Conservation (phyloP, 306 rosid species). For the Quillaja saponaria region DNA sequence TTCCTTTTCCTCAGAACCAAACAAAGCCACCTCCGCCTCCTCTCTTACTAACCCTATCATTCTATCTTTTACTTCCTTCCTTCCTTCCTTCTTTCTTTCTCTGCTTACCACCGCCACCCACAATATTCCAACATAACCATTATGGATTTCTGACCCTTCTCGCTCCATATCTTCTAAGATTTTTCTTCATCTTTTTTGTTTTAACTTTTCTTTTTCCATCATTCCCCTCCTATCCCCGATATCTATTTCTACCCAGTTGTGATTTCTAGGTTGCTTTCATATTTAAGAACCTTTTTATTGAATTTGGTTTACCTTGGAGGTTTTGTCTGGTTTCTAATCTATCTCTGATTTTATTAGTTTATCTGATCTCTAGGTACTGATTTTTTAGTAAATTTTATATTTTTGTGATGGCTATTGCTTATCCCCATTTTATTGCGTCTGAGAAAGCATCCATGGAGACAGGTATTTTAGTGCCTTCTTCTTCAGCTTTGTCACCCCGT, state of each 20-base stretch:
- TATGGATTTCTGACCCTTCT: neutral
- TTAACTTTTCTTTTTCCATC: neutral
- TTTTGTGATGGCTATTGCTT: slow-evolving; percentile 53
- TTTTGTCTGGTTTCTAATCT: too few relatives aligned
- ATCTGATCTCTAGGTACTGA: neutral
- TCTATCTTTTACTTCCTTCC: slow-evolving; percentile 17
- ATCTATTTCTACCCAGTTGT: too few relatives aligned
- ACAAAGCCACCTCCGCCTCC: slow-evolving; percentile 4
- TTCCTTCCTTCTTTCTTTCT: neutral
- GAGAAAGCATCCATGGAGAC: slow-evolving; percentile 63
- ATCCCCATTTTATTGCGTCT: slow-evolving; percentile 51
- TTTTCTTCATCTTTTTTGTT: neutral
- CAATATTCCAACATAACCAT: neutral
- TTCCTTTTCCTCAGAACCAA: neutral
- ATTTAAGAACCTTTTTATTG: too few relatives aligned
- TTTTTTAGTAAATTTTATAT: neutral
- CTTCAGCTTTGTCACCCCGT: slow-evolving; percentile 34
- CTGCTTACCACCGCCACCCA: slow-evolving; percentile 8
- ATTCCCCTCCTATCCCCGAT: neutral
- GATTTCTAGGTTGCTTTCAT: too few relatives aligned
- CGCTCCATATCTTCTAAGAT: neutral
- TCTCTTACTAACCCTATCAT: neutral
- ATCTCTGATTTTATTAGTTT: neutral
- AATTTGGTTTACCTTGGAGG: too few relatives aligned
- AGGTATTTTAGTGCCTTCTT: slow-evolving; percentile 49